Percentiles rank a stretch among this genome's conserved stretches.
Evolutionary conservation across 148 eudicot genomes (phyloP).

Genomic region (Vaccinium darrowii): DNA sequence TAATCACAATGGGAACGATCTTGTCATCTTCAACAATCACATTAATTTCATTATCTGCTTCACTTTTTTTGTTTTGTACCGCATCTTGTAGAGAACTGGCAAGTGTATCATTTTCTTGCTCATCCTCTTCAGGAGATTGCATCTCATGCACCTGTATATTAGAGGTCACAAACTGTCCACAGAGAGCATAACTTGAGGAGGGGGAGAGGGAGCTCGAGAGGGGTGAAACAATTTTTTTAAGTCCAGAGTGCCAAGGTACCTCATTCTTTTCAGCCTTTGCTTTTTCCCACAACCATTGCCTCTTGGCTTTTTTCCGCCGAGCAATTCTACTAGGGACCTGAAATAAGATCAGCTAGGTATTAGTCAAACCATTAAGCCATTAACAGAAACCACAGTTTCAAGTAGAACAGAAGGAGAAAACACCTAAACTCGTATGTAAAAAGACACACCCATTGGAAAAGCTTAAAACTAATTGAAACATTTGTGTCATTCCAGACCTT

Average conservation of each 20-base stretch:
- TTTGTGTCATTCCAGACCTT: slow-evolving; percentile 40
- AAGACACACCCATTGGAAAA: background rate
- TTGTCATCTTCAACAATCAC: slow-evolving; percentile 36
- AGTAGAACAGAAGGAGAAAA: background rate
- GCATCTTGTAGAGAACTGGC: slow-evolving; percentile 21
- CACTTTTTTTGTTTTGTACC: slow-evolving; percentile 39
- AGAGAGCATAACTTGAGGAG: background rate
- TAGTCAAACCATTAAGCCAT: background rate
- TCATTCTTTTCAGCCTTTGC: slow-evolving; percentile 40
- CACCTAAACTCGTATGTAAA: background rate
- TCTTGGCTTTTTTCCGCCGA: slow-evolving; percentile 47
- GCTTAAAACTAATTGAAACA: slow-evolving; percentile 6
- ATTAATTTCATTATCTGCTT: slow-evolving; percentile 13
- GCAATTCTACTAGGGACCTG: slow-evolving; percentile 65
- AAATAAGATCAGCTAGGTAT: background rate
- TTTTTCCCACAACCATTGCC: slow-evolving; percentile 41
- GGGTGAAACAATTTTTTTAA: background rate
- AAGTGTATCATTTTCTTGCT: slow-evolving; percentile 17
- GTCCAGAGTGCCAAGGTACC: slow-evolving; percentile 21
- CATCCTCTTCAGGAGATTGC: slow-evolving; percentile 30
- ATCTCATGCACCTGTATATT: slow-evolving; percentile 36
- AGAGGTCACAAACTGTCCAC: slow-evolving; percentile 1
- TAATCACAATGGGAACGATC: slow-evolving; percentile 64
- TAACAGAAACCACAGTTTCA: background rate
- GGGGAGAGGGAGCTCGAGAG: background rate